A percentile compares a stretch with the other conserved stretches of the same genome.
phyloP scores from a whole-genome alignment of 768 basidiomycete genomes.

The Lactarius hengduanensis region DNA sequence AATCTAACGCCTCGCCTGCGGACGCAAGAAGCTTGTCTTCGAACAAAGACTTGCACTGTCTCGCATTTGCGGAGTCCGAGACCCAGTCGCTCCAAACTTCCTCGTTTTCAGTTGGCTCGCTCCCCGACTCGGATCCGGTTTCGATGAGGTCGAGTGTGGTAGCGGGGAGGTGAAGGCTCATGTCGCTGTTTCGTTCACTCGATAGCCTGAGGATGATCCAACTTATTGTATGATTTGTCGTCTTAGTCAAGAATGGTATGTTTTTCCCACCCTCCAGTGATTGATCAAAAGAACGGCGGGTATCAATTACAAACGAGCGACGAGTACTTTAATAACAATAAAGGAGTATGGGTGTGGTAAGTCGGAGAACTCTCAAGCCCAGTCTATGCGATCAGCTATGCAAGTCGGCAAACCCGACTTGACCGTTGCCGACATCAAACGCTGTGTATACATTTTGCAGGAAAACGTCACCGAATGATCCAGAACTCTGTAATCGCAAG shows the following conservation, averaged over 20 bases:
- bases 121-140: conserved; percentile 7
- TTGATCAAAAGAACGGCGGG: background rate
- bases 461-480: conserved; percentile 17
- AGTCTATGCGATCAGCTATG: background rate
- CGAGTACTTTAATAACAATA: background rate
- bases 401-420: conserved; percentile 23
- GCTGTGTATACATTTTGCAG: conserved; percentile 13
- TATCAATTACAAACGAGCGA: conserved; percentile 1
- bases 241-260: background rate
- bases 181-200: background rate
- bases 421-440: conserved; percentile 23
- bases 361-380: background rate
- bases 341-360: background rate
- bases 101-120: conserved; percentile 34
- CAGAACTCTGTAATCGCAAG: conserved; percentile 1
- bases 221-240: background rate
- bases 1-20: conserved; percentile 53
- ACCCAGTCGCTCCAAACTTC: conserved; percentile 80
- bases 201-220: background rate
- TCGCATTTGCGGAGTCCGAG: conserved; percentile 57
- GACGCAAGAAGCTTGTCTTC: conserved; percentile 61
- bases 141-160: conserved; percentile 4
- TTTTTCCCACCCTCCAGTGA: background rate
- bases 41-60: conserved; percentile 69
- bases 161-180: conserved; percentile 25